Conservation (phyloP, 1,284 basidiomycete genomes). For the Ustanciosporium gigantosporum region DNA sequence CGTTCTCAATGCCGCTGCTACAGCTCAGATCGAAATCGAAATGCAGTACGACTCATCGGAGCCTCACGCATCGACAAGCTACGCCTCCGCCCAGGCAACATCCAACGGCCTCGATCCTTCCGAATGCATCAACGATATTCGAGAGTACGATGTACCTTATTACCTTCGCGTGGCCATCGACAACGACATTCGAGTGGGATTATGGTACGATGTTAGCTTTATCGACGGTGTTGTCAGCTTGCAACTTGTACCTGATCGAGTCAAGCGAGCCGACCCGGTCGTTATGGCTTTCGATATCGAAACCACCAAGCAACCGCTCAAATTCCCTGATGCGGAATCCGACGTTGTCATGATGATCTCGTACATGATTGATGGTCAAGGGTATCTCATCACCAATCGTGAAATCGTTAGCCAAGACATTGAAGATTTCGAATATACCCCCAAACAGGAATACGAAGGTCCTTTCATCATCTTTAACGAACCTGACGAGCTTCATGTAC, state of each 20-base stretch:
- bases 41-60: slow-evolving; percentile 24
- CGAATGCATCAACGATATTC: slow-evolving; percentile 88
- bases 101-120: slow-evolving; percentile 70
- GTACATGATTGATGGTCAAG: slow-evolving; percentile 95
- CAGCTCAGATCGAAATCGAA: slow-evolving; percentile 38
- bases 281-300: slow-evolving; percentile 99
- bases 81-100: slow-evolving; percentile 60
- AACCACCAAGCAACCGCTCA: slow-evolving; percentile 95
- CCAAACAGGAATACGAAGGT: slow-evolving; percentile 95
- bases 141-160: slow-evolving; percentile 97
- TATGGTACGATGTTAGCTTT: slow-evolving; percentile 90
- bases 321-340: slow-evolving; percentile 92
- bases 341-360: slow-evolving; percentile 99
- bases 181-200: slow-evolving; percentile 92
- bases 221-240: slow-evolving; percentile 80
- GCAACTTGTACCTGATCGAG: slow-evolving; percentile 75
- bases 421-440: slow-evolving; percentile 98
- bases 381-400: slow-evolving; percentile 94
- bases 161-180: slow-evolving; percentile 98
- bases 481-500: slow-evolving; percentile 73
- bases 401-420: slow-evolving; percentile 98
- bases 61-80: slow-evolving; percentile 8
- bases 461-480: slow-evolving; percentile 97
- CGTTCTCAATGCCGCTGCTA: slow-evolving; percentile 70
- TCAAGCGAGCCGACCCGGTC: slow-evolving; percentile 97